A percentile compares a stretch with the other conserved stretches of the same genome.
Evolutionary conservation across 2,329 filamentous ascomycete genomes (phyloP).

Genomic region (Rhynchosporium graminicola): DNA sequence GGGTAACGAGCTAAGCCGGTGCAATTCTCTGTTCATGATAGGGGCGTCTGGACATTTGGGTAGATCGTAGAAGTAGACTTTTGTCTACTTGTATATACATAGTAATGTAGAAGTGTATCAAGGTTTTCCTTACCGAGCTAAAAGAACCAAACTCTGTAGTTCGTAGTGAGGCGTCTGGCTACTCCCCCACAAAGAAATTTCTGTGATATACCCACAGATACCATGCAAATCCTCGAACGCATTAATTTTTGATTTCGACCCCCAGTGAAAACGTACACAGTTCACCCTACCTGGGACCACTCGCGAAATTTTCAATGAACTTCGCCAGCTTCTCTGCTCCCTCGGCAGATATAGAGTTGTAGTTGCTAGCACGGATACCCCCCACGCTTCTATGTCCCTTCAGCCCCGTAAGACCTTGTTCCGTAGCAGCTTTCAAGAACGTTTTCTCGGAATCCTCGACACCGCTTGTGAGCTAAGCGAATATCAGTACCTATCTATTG

Average conservation of each 20-base stretch:
- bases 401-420: slow-evolving; percentile 70
- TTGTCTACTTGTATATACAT: background rate
- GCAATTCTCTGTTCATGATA: background rate
- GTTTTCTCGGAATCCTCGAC: slow-evolving; percentile 72
- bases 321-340: slow-evolving; percentile 67
- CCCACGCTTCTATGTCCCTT: slow-evolving; percentile 89
- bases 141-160: background rate
- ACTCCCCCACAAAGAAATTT: too few species aligned
- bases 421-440: slow-evolving; percentile 74
- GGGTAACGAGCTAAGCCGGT: background rate
- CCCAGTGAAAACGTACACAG: too few species aligned
- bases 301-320: slow-evolving; percentile 61
- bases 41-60: background rate
- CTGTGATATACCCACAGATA: too few species aligned
- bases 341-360: slow-evolving; percentile 76
- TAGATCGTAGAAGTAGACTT: background rate
- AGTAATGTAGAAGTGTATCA: background rate
- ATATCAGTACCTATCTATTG: slow-evolving; percentile 12
- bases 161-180: too few species aligned
- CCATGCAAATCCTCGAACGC: background rate
- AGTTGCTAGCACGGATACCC: slow-evolving; percentile 84
- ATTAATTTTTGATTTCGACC: background rate
- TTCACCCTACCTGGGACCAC: slow-evolving; percentile 6
- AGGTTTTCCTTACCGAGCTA: background rate
- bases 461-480: slow-evolving; percentile 45